Conservation (phyloP, 2,329 filamentous ascomycete genomes). For the Macrophomina pseudophaseolina region DNA sequence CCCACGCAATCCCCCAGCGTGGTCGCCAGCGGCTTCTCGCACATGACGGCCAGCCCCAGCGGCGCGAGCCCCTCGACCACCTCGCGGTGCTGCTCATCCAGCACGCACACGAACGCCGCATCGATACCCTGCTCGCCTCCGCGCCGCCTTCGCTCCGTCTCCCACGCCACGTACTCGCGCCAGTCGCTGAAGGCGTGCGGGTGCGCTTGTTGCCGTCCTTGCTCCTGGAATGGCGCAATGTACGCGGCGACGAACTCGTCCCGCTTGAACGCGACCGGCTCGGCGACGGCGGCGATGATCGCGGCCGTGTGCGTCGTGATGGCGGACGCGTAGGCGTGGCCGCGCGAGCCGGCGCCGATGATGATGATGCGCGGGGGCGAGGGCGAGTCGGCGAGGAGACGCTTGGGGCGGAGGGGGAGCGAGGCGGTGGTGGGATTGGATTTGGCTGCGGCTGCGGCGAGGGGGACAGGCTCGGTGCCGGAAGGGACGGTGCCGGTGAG, state of each 20-base stretch:
- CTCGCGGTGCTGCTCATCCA: slow-evolving; percentile 87
- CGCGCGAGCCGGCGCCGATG: slow-evolving; percentile 47
- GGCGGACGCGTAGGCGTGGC: slow-evolving; percentile 43
- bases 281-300: slow-evolving; percentile 76
- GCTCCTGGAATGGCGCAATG: slow-evolving; percentile 61
- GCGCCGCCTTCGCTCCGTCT: slow-evolving; percentile 64
- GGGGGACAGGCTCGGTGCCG: neutral
- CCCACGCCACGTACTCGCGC: slow-evolving; percentile 77
- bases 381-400: slow-evolving; percentile 12
- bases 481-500: neutral
- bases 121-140: slow-evolving; percentile 47
- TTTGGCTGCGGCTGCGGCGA: neutral
- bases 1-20: slow-evolving; percentile 76
- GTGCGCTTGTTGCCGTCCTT: slow-evolving; percentile 49
- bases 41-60: slow-evolving; percentile 79
- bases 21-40: slow-evolving; percentile 91
- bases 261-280: slow-evolving; percentile 80
- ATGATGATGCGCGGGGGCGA: slow-evolving; percentile 37
- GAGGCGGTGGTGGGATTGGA: neutral
- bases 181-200: slow-evolving; percentile 66
- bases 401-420: slow-evolving; percentile 2
- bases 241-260: slow-evolving; percentile 70
- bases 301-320: slow-evolving; percentile 49
- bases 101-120: slow-evolving; percentile 72
- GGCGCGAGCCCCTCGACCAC: slow-evolving; percentile 76